A percentile compares a stretch with the other conserved stretches of the same genome.
Evolutionary conservation across 805 yeast genomes (phyloP).

Genomic region (Ogataea methylovora): DNA sequence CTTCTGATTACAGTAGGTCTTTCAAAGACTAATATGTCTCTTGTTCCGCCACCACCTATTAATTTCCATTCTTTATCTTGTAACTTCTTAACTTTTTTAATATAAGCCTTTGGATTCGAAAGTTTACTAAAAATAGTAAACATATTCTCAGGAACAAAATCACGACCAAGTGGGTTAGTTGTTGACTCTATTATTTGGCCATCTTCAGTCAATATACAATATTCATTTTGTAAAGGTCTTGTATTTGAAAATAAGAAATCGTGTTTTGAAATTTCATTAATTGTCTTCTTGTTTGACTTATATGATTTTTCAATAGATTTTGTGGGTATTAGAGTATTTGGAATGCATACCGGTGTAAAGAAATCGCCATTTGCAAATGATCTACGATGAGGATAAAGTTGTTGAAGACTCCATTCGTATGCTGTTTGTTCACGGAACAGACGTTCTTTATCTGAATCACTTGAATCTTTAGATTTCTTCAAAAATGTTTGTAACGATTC

Average conservation of each 20-base stretch:
- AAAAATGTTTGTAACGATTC: slow-evolving; percentile 36
- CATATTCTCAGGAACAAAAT: slow-evolving; percentile 32
- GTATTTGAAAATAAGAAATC: slow-evolving; percentile 14
- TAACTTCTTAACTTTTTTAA: slow-evolving; percentile 31
- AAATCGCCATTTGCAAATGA: slow-evolving; percentile 34
- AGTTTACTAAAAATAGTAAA: slow-evolving; percentile 32
- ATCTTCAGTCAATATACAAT: slow-evolving; percentile 16
- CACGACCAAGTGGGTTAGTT: slow-evolving; percentile 32
- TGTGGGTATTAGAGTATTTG: slow-evolving; percentile 21
- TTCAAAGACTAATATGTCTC: slow-evolving; percentile 32
- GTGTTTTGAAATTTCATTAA: neutral
- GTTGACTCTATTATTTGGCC: slow-evolving; percentile 28
- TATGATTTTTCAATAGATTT: slow-evolving; percentile 1
- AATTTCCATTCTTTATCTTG: slow-evolving; percentile 44
- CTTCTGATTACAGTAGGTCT: slow-evolving; percentile 11
- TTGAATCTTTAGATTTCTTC: slow-evolving; percentile 32
- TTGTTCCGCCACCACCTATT: slow-evolving; percentile 41
- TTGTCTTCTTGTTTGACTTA: neutral
- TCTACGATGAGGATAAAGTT: slow-evolving; percentile 25
- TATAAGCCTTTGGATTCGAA: slow-evolving; percentile 28
- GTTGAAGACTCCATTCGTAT: slow-evolving; percentile 41
- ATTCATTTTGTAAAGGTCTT: slow-evolving; percentile 8
- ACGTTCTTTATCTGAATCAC: slow-evolving; percentile 32
- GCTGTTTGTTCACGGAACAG: slow-evolving; percentile 42
- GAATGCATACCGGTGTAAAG: slow-evolving; percentile 36